Evolutionary conservation across 2,329 filamentous ascomycete species (phyloP), one percentile per base, ranked within the genome.

Genomic region (Hymenotorrendiella dingleyae): DNA sequence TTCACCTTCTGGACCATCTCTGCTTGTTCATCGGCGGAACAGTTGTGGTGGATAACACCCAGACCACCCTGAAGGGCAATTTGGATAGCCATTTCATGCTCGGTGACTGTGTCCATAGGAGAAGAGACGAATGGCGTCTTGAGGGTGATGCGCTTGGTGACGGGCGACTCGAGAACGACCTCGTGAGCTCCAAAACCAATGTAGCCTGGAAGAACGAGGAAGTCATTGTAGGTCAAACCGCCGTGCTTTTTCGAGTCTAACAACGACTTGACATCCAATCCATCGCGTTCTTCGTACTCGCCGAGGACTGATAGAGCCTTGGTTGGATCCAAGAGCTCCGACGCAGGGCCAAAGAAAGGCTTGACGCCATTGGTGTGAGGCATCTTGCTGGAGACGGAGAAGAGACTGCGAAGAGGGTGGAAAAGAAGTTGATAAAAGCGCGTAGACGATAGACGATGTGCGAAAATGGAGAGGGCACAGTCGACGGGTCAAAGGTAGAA

Each of bases 1-100:
- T 98, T 98, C 59, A 98, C 93, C 74, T 96, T 97, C 67, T 88
- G 81, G 55, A 98, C 87, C 93, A 98, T 98, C 72, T 95, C 90
- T 54, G 93, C 93, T 73, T 98, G 93, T 43, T 87, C 86, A 21
- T 97, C 88, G 22, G 90, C 79, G n/a, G 90, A 93, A 78, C 93
- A 98, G 75, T 98, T 98, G 79, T 98, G 93, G 75, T 98, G 93
- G 56, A 98, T 94, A 57, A 98, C 89, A 70, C 93, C 87, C 14
- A 94, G 74, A 60, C 87, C 87, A 58, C 87, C 87, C 62, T 93
- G 84, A 23, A 93, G 76, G 40, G 87, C 87, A 77, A 94, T 95
- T 71, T 96, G 87, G 59, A 98, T 97, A 53, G 93, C 94, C 94
- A 98, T 98, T 66, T 94, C 91, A 71, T 95, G 86, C 73, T 98